A percentile compares a stretch with the other conserved stretches of the same genome.
Conservation (phyloP, 805 yeast genomes). For the Jamesozyma rosinii region DNA sequence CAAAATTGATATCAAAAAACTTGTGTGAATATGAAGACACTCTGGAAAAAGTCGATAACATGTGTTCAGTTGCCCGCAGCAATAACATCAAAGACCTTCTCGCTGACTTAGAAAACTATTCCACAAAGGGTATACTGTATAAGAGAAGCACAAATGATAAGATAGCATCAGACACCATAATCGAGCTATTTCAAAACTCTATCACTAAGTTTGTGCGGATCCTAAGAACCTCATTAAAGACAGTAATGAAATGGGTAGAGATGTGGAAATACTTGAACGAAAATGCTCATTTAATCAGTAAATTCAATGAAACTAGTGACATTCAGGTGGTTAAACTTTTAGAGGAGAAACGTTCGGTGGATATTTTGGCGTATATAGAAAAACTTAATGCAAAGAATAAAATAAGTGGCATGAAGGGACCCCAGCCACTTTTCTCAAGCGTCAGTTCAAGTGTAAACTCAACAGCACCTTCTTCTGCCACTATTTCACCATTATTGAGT, state of each 20-base stretch:
- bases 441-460: not conserved
- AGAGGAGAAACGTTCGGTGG: conserved; percentile 24
- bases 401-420: not conserved
- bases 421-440: not conserved
- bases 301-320: conserved; percentile 9
- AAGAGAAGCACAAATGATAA: not conserved
- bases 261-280: conserved; percentile 21
- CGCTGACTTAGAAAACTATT: conserved; percentile 2
- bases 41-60: conserved; percentile 11
- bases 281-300: conserved; percentile 8
- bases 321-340: conserved; percentile 17
- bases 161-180: conserved; percentile 4
- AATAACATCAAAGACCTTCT: not conserved
- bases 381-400: conserved; percentile 1
- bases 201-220: conserved; percentile 11
- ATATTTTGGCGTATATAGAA: conserved; percentile 17
- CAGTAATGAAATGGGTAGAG: conserved; percentile 11
- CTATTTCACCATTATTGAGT: conserved; percentile 1
- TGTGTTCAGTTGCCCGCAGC: conserved; percentile 6
- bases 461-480: conserved; percentile 1
- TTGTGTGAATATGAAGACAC: conserved; percentile 19
- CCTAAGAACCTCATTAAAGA: conserved; percentile 10
- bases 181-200: conserved; percentile 13
- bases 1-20: conserved; percentile 18
- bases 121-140: conserved; percentile 2